Base-by-base conservation (phyloP, 2,329 filamentous ascomycete species). In the Trichoderma pleuroti region DNA sequence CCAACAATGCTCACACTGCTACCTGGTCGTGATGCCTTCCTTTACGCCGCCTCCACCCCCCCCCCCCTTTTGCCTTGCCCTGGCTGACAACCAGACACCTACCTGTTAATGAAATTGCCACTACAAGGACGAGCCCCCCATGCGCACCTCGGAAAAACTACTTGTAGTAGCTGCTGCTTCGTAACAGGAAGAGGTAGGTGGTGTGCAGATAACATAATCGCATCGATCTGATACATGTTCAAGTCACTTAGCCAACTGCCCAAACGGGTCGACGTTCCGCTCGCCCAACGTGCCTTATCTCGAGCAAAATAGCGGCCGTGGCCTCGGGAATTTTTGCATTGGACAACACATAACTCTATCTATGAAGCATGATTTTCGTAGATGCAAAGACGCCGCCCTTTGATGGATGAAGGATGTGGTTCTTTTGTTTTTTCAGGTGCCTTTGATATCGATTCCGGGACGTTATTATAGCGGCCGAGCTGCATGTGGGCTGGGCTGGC, bases 261-360 rank as follows among this genome's bases (percentile, higher is more conserved):
- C 65, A 68, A 68, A 68, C 21, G 65, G 65, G 65, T 28, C 56
- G 30, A 68, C 39, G 28, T 14, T 14, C 65, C 65, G 65, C 56
- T 36, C 34, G 16, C 56, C 39, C 39, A 68, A 28, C 39, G n/a
- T 52, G 65, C 65, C 54, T 68, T 68, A 68, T 68, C 65, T 68
- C 39, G 10, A 68, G 28, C 54, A n/a, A 26, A 60, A 32, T 21
- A n/a, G 12, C 26, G 28, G 65, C 46, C 56, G 21, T 16, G 4
- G 39, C 4, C 21, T 28, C 39, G 46, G 49, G 34, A 14, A 32
- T 64, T 65, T 68, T 65, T 60, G 52, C 68, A 68, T 59, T 60
- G 34, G 32, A 21, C 30, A 60, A 36, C 16, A 24, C 28, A 68
- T 65, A 70, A 70, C n/a, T 62, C 42, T 71, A 61, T 61, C 64